A percentile compares a stretch with the other conserved stretches of the same genome.
Evolutionary conservation across 106 monocot species (phyloP).

Genomic region (Acanthochlamys bracteata): DNA sequence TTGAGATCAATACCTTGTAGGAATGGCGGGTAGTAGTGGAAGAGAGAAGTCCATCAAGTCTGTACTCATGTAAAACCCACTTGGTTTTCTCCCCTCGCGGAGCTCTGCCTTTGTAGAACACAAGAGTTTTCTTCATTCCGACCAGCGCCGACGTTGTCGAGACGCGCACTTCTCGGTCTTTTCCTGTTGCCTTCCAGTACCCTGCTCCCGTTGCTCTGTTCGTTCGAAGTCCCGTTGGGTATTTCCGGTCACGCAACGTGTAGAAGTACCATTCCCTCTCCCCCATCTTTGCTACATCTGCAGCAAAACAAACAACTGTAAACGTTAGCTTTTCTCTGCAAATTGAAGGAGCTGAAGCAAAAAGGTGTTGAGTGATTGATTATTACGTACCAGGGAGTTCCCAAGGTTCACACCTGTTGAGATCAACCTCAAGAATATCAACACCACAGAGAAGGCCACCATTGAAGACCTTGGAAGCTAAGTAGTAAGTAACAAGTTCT

Average conservation of each 20-base stretch:
- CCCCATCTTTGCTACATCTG: conserved; percentile 82
- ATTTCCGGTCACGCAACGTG: conserved; percentile 80
- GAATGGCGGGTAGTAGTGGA: conserved; percentile 21
- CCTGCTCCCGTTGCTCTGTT: conserved; percentile 85
- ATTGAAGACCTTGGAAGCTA: conserved; percentile 80
- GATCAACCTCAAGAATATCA: conserved; percentile 80
- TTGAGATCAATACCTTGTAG: conserved; percentile 37
- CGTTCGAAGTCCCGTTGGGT: conserved; percentile 83
- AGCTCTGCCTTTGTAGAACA: conserved; percentile 91
- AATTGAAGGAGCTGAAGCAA: background rate
- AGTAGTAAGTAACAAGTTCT: conserved; percentile 79
- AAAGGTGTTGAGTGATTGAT: background rate
- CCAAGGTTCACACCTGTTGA: conserved; percentile 93
- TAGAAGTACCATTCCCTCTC: conserved; percentile 98
- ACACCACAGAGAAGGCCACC: conserved; percentile 48
- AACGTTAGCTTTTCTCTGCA: background rate
- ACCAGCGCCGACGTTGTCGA: conserved; percentile 40
- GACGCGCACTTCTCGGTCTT: conserved; percentile 74
- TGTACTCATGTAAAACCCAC: conserved; percentile 97
- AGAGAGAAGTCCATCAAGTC: conserved; percentile 76
- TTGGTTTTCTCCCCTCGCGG: conserved; percentile 96
- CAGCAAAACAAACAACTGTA: background rate
- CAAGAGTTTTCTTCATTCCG: conserved; percentile 98
- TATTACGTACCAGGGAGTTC: conserved; percentile 68
- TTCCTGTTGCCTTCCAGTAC: conserved; percentile 99